These are phyloP conservation scores for Boletales sp. DNA, from an alignment of 768 basidiomycete species.

Conservation along the genomic window DNA sequence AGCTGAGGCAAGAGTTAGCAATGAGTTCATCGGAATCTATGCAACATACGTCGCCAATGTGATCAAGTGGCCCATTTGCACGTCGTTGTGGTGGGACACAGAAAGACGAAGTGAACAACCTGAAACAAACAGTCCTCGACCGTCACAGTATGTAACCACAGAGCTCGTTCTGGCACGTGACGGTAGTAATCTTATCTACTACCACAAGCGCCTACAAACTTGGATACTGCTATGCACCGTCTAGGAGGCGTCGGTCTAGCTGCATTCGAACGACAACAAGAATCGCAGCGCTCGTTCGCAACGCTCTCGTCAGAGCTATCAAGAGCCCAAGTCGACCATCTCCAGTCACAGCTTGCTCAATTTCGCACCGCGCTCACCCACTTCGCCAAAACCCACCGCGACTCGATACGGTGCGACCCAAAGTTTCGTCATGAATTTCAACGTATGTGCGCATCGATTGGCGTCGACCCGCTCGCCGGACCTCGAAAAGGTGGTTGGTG, in stretches of 20 bases:
- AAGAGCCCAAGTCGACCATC: slow-evolving; percentile 67
- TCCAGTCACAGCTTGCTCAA: slow-evolving; percentile 77
- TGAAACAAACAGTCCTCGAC: no score
- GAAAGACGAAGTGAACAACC: no score
- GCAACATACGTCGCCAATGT: slow-evolving; percentile 79
- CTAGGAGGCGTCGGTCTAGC: slow-evolving; percentile 82
- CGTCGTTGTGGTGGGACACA: not conserved
- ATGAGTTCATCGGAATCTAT: not conserved
- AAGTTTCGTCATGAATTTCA: slow-evolving; percentile 89
- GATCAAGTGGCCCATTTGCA: slow-evolving; percentile 75
- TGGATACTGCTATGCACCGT: slow-evolving; percentile 51
- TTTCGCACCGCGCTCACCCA: slow-evolving; percentile 77
- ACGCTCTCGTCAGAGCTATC: slow-evolving; percentile 79
- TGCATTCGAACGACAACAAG: slow-evolving; percentile 85
- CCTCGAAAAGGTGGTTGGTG: slow-evolving; percentile 87
- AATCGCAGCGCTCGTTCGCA: slow-evolving; percentile 76
- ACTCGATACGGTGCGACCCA: slow-evolving; percentile 80
- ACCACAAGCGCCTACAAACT: no score
- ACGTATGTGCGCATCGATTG: slow-evolving; percentile 92
- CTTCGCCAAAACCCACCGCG: slow-evolving; percentile 82
- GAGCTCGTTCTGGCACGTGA: no score
- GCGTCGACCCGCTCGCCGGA: slow-evolving; percentile 91
- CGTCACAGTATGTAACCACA: no score
- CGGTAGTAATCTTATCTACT: no score
- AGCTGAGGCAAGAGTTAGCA: slow-evolving; percentile 14